A percentile compares a stretch with the other conserved stretches of the same genome.
Conservation (phyloP, 192 early-diverging fungal genomes). For the Coemansia sp. region DNA sequence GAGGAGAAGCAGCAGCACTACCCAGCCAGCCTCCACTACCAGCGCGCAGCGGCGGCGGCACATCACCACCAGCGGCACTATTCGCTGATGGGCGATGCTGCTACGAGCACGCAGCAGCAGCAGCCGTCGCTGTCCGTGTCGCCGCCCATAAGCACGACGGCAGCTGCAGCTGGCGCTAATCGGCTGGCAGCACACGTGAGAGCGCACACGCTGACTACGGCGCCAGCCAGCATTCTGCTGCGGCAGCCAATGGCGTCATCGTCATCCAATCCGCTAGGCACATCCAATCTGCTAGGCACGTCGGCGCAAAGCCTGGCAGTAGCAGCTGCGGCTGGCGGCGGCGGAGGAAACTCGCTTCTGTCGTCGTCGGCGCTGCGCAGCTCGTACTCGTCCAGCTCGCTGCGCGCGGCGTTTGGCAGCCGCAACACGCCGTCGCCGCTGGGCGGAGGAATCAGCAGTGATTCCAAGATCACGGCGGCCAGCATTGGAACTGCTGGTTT, state of each 20-base stretch:
- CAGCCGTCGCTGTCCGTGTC: slow-evolving; percentile 6
- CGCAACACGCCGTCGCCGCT: slow-evolving; percentile 40
- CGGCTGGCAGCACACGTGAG: slow-evolving; percentile 17
- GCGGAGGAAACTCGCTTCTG: slow-evolving; percentile 9
- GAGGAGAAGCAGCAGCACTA: slow-evolving; percentile 31
- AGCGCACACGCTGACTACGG: slow-evolving; percentile 33
- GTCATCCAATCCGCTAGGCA: no score
- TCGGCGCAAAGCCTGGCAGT: neutral
- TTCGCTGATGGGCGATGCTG: slow-evolving; percentile 14
- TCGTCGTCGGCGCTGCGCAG: slow-evolving; percentile 50
- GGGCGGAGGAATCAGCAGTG: neutral
- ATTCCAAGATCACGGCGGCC: neutral
- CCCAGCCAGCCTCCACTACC: neutral
- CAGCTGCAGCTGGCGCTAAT: neutral
- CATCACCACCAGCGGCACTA: slow-evolving; percentile 26
- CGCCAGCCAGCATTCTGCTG: slow-evolving; percentile 14
- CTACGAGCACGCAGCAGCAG: neutral
- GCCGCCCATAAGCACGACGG: slow-evolving; percentile 13
- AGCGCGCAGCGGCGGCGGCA: slow-evolving; percentile 3
- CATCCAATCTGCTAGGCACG: no score
- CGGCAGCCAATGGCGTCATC: slow-evolving; percentile 10
- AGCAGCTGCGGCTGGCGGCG: neutral
- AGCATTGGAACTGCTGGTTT: neutral
- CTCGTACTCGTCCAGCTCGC: slow-evolving; percentile 55
- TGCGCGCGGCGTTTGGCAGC: slow-evolving; percentile 45